Conservation (phyloP, 2,329 filamentous ascomycete species). For the Aureobasidium sp. region DNA sequence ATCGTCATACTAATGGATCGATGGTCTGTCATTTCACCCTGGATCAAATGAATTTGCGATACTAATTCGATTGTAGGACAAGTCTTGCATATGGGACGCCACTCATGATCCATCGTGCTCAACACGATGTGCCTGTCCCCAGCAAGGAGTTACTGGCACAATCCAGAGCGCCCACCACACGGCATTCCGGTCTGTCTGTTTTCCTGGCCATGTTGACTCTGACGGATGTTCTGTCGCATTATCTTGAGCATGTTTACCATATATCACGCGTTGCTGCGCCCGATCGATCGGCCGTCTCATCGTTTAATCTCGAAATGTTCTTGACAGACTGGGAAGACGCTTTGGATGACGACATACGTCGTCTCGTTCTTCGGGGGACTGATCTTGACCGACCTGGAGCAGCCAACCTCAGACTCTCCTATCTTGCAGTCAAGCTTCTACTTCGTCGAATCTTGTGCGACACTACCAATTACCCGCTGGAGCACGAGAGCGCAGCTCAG, state of each 20-base stretch:
- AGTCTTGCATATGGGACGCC: constrained; percentile 52
- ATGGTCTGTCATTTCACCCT: constrained; percentile 31
- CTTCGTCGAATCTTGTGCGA: constrained; percentile 19
- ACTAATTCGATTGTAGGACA: constrained; percentile 31
- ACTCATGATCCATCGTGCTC: constrained; percentile 45
- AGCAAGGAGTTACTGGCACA: constrained; percentile 30
- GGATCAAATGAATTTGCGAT: too few species aligned
- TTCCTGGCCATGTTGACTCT: neutral
- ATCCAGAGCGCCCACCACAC: neutral
- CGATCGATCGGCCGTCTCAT: neutral
- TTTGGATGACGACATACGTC: neutral
- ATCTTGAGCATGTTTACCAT: neutral
- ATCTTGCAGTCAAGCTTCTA: constrained; percentile 33
- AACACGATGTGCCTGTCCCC: constrained; percentile 51
- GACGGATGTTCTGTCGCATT: neutral
- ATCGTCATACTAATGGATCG: constrained; percentile 51
- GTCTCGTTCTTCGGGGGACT: neutral
- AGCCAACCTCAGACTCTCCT: constrained; percentile 36
- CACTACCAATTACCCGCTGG: neutral
- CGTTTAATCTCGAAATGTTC: neutral
- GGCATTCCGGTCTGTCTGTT: neutral
- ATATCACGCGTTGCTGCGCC: neutral
- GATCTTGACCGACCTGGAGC: constrained; percentile 22
- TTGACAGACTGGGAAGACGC: neutral
- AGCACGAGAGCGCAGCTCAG: neutral